Evolutionary conservation across 2,329 filamentous ascomycete genomes (phyloP).

Genomic region (Cordyceps fumosorosea): DNA sequence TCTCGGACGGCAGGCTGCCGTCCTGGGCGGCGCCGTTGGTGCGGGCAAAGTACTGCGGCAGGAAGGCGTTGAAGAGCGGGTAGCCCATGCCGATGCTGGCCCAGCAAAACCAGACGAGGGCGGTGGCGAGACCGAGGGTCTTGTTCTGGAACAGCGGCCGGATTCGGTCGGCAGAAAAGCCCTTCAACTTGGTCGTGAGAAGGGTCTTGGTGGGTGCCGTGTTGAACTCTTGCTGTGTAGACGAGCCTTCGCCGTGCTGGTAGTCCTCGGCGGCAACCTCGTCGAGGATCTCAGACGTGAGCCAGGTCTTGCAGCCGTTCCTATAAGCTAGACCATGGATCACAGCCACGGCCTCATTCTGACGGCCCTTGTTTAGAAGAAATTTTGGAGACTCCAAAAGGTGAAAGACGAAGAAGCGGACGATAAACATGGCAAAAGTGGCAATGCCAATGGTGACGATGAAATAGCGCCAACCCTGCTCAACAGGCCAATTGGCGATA

Average conservation of each 20-base stretch:
- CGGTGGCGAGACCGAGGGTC: constrained; percentile 45
- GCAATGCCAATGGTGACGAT: constrained; percentile 62
- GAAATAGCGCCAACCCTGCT: constrained; percentile 73
- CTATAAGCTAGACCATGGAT: constrained; percentile 71
- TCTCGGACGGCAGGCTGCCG: constrained; percentile 24
- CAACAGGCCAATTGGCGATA: constrained; percentile 59
- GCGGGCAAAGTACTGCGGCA: constrained; percentile 72
- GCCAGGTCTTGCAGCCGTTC: constrained; percentile 65
- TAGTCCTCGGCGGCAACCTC: constrained; percentile 42
- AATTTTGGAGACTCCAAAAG: constrained; percentile 84
- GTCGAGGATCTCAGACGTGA: constrained; percentile 64
- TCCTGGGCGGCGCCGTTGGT: constrained; percentile 39
- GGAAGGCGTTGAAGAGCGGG: constrained; percentile 81
- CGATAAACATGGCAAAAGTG: constrained; percentile 70
- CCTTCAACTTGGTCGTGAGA: constrained; percentile 52
- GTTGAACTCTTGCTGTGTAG: constrained; percentile 11
- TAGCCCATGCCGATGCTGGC: constrained; percentile 79
- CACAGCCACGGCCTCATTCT: constrained; percentile 72
- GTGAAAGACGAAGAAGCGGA: constrained; percentile 73
- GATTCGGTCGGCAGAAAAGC: constrained; percentile 62
- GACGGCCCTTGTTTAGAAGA: constrained; percentile 66
- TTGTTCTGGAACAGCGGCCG: constrained; percentile 56
- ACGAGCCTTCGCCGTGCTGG: constrained; percentile 19
- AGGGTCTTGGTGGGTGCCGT: constrained; percentile 29
- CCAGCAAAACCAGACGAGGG: constrained; percentile 72